Evolutionary conservation across 2,329 filamentous ascomycete species (phyloP).

Genomic region (Phymatotrichopsis omnivora): DNA sequence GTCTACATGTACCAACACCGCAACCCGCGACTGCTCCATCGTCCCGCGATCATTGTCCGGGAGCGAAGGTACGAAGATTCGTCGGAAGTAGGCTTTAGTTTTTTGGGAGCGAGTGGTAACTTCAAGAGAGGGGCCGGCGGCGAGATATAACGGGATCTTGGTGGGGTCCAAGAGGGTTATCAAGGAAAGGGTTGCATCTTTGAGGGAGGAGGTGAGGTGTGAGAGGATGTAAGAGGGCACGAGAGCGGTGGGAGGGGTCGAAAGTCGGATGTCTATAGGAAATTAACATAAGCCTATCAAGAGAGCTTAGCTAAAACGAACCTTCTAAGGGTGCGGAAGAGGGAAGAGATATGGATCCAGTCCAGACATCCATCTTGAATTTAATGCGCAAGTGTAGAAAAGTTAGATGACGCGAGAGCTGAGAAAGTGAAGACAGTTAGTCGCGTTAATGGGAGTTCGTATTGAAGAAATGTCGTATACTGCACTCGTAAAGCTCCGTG

Average conservation of each 20-base stretch:
- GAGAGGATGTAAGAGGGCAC: slow-evolving; percentile 18
- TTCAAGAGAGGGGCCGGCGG: slow-evolving; percentile 27
- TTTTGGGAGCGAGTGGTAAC: slow-evolving; percentile 22
- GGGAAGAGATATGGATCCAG: slow-evolving; percentile 18
- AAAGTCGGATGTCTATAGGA: slow-evolving; percentile 17
- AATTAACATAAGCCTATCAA: neutral
- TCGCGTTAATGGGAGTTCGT: no score
- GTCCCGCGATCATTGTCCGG: slow-evolving; percentile 17
- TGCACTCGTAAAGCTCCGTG: no score
- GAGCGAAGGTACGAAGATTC: slow-evolving; percentile 21
- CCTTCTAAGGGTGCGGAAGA: slow-evolving; percentile 12
- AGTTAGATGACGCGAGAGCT: no score
- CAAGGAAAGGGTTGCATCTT: slow-evolving; percentile 19
- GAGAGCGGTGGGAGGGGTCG: slow-evolving; percentile 14
- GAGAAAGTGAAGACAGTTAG: no score
- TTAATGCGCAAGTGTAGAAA: no score
- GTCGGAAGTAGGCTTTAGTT: slow-evolving; percentile 24
- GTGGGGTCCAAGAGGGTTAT: slow-evolving; percentile 24
- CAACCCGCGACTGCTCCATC: slow-evolving; percentile 21
- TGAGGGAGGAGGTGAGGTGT: slow-evolving; percentile 21
- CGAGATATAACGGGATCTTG: slow-evolving; percentile 25
- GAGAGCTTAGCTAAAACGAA: neutral
- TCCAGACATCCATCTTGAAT: slow-evolving; percentile 21
- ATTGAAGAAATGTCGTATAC: no score
- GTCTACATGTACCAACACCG: slow-evolving; percentile 19